Percentiles rank a stretch among this genome's conserved stretches.
Conservation (phyloP, 1,139 yeast genomes). For the Sugiyamaella xylanicola region DNA sequence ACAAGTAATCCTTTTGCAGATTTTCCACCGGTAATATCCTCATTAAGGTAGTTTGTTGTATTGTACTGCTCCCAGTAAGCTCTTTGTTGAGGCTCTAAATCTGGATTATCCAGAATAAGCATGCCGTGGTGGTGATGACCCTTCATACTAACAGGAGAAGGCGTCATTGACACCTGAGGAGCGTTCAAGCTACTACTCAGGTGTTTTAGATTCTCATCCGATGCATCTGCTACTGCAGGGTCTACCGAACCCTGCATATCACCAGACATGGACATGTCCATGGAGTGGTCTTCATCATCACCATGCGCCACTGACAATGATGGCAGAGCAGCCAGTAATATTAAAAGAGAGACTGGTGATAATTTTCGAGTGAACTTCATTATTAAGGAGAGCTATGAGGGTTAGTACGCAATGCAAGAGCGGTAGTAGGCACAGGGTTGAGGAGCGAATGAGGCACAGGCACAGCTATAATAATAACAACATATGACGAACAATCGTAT, state of each 20-base stretch:
- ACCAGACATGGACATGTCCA: not conserved
- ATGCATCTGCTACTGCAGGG: constrained; percentile 1
- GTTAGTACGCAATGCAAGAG: too few relatives aligned
- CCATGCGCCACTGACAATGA: not conserved
- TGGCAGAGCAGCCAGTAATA: not conserved
- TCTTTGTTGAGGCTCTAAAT: constrained; percentile 70
- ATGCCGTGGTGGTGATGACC: constrained; percentile 59
- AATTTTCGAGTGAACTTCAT: not conserved
- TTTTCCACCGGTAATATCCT: constrained; percentile 44
- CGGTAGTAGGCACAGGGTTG: too few relatives aligned
- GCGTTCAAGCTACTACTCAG: not conserved
- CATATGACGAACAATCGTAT: too few relatives aligned
- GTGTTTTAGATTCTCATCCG: not conserved
- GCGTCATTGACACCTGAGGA: constrained; percentile 28
- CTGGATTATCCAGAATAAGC: constrained; percentile 67
- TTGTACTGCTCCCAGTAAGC: constrained; percentile 78
- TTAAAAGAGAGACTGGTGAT: not conserved
- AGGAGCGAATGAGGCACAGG: too few relatives aligned
- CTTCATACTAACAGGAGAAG: constrained; percentile 41
- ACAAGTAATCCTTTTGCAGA: constrained; percentile 56
- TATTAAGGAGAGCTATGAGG: too few relatives aligned
- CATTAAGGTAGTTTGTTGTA: constrained; percentile 73
- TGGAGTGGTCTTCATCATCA: not conserved
- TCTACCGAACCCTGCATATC: constrained; percentile 12
- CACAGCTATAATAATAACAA: too few relatives aligned